Conservation (phyloP, 139 green algal species). For the Auxenochlorella protothecoides region DNA sequence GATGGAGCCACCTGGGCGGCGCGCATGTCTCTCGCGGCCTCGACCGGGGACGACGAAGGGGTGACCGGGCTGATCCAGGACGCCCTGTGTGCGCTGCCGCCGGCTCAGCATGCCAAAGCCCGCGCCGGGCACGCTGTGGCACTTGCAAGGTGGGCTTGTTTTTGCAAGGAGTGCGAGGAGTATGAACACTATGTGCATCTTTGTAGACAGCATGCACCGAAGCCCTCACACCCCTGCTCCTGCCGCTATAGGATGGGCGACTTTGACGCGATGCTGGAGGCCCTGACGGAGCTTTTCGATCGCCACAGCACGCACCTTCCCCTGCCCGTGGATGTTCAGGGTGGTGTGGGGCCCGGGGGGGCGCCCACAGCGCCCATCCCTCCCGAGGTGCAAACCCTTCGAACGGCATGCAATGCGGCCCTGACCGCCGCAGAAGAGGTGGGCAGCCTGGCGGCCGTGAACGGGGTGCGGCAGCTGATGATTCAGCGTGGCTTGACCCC, state of each 20-base stretch:
- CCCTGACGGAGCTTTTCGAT: background rate
- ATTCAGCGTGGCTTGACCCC: conserved; percentile 14
- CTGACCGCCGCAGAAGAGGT: conserved; percentile 3
- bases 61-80: too few relatives aligned
- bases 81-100: too few relatives aligned
- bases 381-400: background rate
- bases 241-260: background rate
- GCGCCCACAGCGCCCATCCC: background rate
- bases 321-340: too few relatives aligned
- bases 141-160: too few relatives aligned
- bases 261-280: background rate
- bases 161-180: too few relatives aligned
- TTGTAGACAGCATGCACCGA: background rate
- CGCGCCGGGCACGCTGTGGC: too few relatives aligned
- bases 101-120: too few relatives aligned
- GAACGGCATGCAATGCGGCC: conserved; percentile 1
- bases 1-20: too few relatives aligned
- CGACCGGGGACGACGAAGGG: too few relatives aligned
- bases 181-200: too few relatives aligned
- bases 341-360: background rate
- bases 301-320: too few relatives aligned
- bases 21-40: too few relatives aligned
- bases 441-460: background rate
- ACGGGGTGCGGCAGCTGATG: background rate
- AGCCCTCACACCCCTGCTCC: background rate